Evolutionary conservation across 495 filamentous ascomycete genomes (phyloP), one percentile per base, ranked within the genome.

Genomic region (Lentithecium fluviatile): DNA sequence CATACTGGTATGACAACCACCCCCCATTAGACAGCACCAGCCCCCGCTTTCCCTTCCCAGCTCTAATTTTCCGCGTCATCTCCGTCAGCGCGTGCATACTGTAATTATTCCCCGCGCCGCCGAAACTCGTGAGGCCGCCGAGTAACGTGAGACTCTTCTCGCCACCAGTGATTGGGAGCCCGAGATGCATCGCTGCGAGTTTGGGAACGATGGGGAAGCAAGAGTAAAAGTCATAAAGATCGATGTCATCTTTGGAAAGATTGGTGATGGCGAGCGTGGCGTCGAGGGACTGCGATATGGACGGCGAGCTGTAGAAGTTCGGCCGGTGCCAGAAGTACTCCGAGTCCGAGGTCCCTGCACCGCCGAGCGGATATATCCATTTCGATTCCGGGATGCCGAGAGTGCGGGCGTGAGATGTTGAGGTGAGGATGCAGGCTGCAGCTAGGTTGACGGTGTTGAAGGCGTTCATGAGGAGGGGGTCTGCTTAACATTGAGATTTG

Each of bases 131-230:
- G 15, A 84, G 62, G 0, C 82, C 82, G 1, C 82, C 82, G 2
- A 84, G 65, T 10, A 83, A 68, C 0, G 80, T 83, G 7, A 82
- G 74, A 0, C 78, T 80, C 60, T 77, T 78, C 4, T 73, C 15
- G 1, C 45, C 43, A 1, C 36, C 45, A 2, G 58, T 64, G 12
- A 78, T 74, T 5, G 78, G 71, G 6, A 84, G 64, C 0, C 72
- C 74, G 2, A 84, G 72, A 69, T 84, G 80, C 12, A 76, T 66
- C 45, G 76, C 78, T 13, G 82, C 82, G 0, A 84, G 69, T 65
- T 84, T 84, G 0, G 82, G 82, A 1, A 83, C 80, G 46, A 84
- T 82, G 0, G 82, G 82, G 62, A 84, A 84, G 53, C 81, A 83
- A 69, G 81, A 83, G 68, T 83, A 83, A 56, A 83, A 77, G 62